Evolutionary conservation across 805 yeast species (phyloP), one percentile per base, ranked within the genome.

Genomic region (Lachancea quebecensis): DNA sequence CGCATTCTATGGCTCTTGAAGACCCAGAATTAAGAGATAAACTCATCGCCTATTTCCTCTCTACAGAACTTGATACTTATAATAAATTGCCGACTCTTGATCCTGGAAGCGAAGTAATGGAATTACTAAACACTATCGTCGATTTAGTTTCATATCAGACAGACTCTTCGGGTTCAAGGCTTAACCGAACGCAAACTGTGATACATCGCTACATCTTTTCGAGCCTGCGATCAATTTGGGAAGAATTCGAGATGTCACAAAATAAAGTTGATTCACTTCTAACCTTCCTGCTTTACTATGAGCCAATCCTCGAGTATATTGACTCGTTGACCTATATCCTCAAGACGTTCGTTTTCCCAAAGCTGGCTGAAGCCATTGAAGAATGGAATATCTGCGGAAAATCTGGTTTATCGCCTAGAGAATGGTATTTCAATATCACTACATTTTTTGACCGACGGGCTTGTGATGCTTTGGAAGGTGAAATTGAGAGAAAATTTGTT

Each of bases 271-370:
- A 33, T 30, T 29, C 10, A 2, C 18, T 55, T 11, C 42, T 56
- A 10, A 40, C 53, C 2, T 15, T 50, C 21, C 15, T 59, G 10
- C 29, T 57, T 10, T 50, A 57, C 34, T 59, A 50, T 37, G 58
- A 56, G 34, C 34, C 48, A 2, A 39, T 57, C 1, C 31, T 60
- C n/a, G 47, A 43, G 16, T 59, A 51, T 38, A 54, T 56, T 14
- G 47, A 43, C 27, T 48, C 54, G 38, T 47, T 40, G 14, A 53
- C 61, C 3, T 55, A 56, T 36, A 42, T 76, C 11, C 39, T 65
- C 3, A 44, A 54, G 5, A 55, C 53, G 2, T 56, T 60, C 4
- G 54, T 79, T 2, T 42, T 62, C 0, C 77, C 78, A 0, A 67
- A 63, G 30, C 55, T 79, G 3, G 34, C 53, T 0, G 17, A 48